These are phyloP conservation scores for Aegilops longissima DNA, from an alignment of 176 grass and related monocot genomes.

Conservation along the genomic window DNA sequence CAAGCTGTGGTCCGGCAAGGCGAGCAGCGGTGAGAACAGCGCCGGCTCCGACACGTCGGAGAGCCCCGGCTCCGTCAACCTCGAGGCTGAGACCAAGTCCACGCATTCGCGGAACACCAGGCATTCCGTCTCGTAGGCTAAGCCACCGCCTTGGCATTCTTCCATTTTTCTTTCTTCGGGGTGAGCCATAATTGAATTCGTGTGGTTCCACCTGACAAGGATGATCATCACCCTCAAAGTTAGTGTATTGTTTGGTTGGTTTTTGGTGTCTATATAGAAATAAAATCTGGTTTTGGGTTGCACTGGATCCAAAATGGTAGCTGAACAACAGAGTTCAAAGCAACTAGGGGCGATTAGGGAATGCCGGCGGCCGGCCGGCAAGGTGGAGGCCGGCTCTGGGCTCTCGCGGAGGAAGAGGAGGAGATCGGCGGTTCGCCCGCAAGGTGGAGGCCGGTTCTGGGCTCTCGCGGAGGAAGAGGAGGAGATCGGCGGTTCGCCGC, in stretches of 20 bases:
- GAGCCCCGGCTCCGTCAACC: slow-evolving; percentile 77
- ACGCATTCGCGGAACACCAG: slow-evolving; percentile 63
- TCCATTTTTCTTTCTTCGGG: neutral
- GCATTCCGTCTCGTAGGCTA: slow-evolving; percentile 63
- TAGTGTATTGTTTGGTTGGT: neutral
- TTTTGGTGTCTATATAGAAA: neutral
- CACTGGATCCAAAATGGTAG: too few relatives aligned
- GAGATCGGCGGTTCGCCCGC: too few relatives aligned
- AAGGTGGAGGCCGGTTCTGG: too few relatives aligned
- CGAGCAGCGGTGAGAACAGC: slow-evolving; percentile 53
- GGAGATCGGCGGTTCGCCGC: too few relatives aligned
- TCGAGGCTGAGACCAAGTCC: slow-evolving; percentile 71
- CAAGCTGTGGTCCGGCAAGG: slow-evolving; percentile 89
- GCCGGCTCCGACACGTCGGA: slow-evolving; percentile 87
- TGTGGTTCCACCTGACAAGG: neutral
- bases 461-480: too few relatives aligned
- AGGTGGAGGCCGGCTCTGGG: too few relatives aligned
- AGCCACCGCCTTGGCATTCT: neutral
- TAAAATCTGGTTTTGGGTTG: neutral
- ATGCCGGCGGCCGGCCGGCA: too few relatives aligned
- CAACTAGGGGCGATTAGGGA: too few relatives aligned
- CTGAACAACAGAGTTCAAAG: too few relatives aligned
- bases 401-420: too few relatives aligned
- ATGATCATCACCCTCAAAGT: neutral
- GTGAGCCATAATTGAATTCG: neutral